Base-by-base conservation (phyloP, 202 grass and related monocot species). In the Elaeis oleifera region DNA sequence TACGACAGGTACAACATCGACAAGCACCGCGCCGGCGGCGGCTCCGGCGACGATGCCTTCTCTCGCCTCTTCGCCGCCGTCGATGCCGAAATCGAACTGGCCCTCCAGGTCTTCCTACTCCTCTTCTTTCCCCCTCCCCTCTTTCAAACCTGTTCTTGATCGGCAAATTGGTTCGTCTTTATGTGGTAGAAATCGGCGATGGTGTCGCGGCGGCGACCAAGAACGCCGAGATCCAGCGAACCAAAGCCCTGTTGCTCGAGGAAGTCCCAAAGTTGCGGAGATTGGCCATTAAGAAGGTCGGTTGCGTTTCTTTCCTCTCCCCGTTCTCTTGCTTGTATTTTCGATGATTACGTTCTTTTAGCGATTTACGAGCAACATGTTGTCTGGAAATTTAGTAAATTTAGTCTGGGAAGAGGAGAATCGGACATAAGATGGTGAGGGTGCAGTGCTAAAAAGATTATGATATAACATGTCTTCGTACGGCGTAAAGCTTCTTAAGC, bases 1-100 rank as follows among this genome's bases (percentile, higher is more conserved):
- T 89, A 94, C 25, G 88, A 92, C 68, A 92, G 67, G 82, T 92
- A 97, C 79, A 88, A 97, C 63, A 82, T 82, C 57, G 88, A 86
- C 28, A 75, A 71, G 72, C 84, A 82, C 69, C 89, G 92, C 69
- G 85, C 77, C 62, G 74, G 79, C 11, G 36, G 36, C 36, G 36
- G 11, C 9, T 44, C 36, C 75, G 94, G 94, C 69, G 94, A 92
- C 26, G 94, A 97, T 44, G 82, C 80, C 21, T 99, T 92, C 80
- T 82, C 94, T 5, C 82, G 82, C 55, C 94, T 94, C 72, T 94
- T 86, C 80, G 53, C 55, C 32, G 89, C 88, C 65, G 82, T 99
- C 3, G 88, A 94, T 49, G 64, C 80, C 56, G 85, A 99, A 65
- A 78, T 92, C 60, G 74, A 81, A 54, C 58, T 77, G 57, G 76